Base-by-base conservation (phyloP, 345 rosid species). In the Eucalyptus shirleyi region DNA sequence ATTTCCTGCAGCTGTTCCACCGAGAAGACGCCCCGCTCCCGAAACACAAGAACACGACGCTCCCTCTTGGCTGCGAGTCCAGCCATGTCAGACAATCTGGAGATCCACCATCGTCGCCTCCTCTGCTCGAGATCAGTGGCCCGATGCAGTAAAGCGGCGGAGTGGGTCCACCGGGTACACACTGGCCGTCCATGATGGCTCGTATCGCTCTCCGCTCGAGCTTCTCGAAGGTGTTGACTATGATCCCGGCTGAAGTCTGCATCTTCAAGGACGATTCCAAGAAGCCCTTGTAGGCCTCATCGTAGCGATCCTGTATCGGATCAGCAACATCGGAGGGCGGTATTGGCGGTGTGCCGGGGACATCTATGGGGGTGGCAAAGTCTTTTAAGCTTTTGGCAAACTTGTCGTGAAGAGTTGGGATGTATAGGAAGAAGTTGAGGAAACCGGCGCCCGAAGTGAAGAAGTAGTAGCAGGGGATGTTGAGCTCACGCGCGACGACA, bases 11-110 rank as follows among this genome's bases (percentile, higher is more conserved):
- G 12, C 89, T 95, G 95, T 26, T 89, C 81, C 47, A 6, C 21
- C 2, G 95, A 90, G 89, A 95, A 95, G 89, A 88, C 91, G 19
- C 96, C 96, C 85, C 91, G 90, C 96, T 95, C 30, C 98, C 97
- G 60, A 95, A 96, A 89, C 96, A 94, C 3, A 96, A 87, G 86
- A 93, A 95, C 59, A 95, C 94, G 3, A 95, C 94, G 67, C 93
- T 94, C 53, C 86, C 87, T 26, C 90, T 90, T 10, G 95, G 95
- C 87, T 96, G 96, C 30, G 89, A 62, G 87, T 95, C 93, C 1
- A 95, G 93, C 97, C 96, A 95, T 5, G 44, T 69, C 14, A 95
- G 32, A 88, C 95, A 91, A 24, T 90, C 94, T 0, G 67, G 90
- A 9, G 16, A 8, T 9, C 77, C 88, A 26, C n/a, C 87, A 32